These are phyloP conservation scores for Trypanosoma boissoni DNA, from an alignment of 208 protist genomes.

Conservation along the genomic window DNA sequence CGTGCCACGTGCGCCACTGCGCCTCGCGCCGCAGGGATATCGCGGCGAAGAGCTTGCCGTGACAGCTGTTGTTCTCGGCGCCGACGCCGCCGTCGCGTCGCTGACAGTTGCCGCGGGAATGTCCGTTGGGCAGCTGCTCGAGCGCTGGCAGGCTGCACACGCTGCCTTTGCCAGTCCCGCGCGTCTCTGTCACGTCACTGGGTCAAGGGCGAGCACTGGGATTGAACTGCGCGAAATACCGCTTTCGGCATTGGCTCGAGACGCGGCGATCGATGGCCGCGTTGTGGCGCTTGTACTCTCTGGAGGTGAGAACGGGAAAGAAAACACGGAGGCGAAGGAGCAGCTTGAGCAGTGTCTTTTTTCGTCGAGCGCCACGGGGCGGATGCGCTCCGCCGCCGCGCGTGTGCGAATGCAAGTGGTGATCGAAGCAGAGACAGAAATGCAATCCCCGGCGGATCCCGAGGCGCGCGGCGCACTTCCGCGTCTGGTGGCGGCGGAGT, in stretches of 20 bases:
- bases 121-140: constrained; percentile 60
- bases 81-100: background rate
- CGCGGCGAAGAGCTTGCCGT: background rate
- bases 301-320: background rate
- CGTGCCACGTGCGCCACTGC: background rate
- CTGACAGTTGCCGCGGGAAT: constrained; percentile 41
- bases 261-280: background rate
- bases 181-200: constrained; percentile 4
- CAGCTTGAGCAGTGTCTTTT: background rate
- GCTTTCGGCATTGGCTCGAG: too few relatives aligned
- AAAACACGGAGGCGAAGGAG: too few relatives aligned
- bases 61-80: background rate
- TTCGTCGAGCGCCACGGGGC: too few relatives aligned
- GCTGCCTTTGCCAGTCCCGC: background rate
- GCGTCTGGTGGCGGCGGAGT: too few relatives aligned
- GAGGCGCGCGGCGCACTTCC: too few relatives aligned
- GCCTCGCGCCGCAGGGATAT: background rate
- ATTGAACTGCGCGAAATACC: background rate
- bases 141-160: constrained; percentile 25
- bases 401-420: background rate
- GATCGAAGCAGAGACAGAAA: background rate
- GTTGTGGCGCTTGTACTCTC: background rate
- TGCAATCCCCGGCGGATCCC: too few relatives aligned
- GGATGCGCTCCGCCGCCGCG: background rate
- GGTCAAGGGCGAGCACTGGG: background rate